Evolutionary conservation across 208 protist species (phyloP).

Genomic region (Endotrypanum monterogeii): DNA sequence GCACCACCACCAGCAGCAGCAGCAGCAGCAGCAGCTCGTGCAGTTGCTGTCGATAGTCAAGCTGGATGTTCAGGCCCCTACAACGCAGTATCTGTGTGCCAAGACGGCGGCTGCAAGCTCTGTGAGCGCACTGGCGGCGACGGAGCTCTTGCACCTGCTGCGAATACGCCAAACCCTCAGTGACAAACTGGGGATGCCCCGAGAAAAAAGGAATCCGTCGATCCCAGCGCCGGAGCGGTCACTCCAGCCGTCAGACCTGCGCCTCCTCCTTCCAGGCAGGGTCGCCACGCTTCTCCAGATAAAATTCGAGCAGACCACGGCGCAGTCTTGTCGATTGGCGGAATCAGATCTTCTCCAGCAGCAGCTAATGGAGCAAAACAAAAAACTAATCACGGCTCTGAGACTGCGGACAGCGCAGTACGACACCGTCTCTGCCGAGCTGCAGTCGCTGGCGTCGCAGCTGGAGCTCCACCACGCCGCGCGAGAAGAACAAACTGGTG

Average conservation of each 20-base stretch:
- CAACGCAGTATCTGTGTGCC: not conserved
- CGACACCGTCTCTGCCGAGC: constrained; percentile 5
- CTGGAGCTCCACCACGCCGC: constrained; percentile 2
- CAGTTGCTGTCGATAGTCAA: constrained; percentile 3
- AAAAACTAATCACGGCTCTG: constrained; percentile 10
- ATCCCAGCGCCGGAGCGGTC: not conserved
- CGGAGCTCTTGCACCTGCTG: not conserved
- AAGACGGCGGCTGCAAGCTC: not conserved
- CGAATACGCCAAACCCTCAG: not conserved
- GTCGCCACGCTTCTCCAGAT: constrained; percentile 9
- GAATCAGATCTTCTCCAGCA: constrained; percentile 16
- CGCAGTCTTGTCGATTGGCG: not conserved
- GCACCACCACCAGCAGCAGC: not conserved
- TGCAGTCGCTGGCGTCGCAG: constrained; percentile 17
- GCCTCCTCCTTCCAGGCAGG: not conserved
- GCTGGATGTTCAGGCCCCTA: constrained; percentile 12
- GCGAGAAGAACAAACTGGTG: not conserved
- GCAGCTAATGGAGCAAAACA: constrained; percentile 18
- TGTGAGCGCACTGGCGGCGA: not conserved
- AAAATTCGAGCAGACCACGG: not conserved
- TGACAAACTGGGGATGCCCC: not conserved
- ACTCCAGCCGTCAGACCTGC: not conserved
- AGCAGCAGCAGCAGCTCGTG: not conserved
- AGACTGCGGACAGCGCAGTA: constrained; percentile 12
- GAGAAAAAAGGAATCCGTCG: not conserved